Evolutionary conservation across 768 basidiomycete genomes (phyloP), one percentile per base, ranked within the genome.

Genomic region (Cystofilobasidium macerans): DNA sequence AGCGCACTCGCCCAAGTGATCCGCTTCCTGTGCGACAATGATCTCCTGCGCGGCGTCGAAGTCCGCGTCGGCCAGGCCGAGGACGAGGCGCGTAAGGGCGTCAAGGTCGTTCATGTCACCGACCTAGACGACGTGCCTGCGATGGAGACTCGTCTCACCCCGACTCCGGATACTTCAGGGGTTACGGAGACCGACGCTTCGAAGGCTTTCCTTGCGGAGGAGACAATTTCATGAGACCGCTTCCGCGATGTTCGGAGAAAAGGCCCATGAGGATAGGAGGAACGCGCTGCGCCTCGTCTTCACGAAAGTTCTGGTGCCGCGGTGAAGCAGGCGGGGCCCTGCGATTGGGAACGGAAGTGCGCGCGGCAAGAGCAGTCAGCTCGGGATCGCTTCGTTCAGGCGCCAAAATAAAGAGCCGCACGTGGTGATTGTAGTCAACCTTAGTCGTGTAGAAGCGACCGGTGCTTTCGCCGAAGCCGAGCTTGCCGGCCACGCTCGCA

Each of bases 1-100:
- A 93, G 90, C 1, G 92, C 92, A 75, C 80, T 97, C 6, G 91
- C 91, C 0, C 93, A 97, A 75, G 89, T 88, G 6, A 88, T 95
- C 69, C 84, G 82, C 35, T 97, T 95, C 75, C 75, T 94, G 22
- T 90, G 89, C 0, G 87, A 88, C 68, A 95, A 97, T 69, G 85
- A 91, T 72, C 90, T 93, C 76, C 77, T 97, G 40, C 78, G 80
- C 53, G 82, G 82, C 35, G 89, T 94, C 1, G 93, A 95, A 75
- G 75, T 86, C 32, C 82, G 80, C 53, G 86, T 88, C 20, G 93
- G 93, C 0, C 83, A 90, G 74, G 86, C 86, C 4, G 78, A 82
- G 53, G 74, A 72, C 42, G 43, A 68, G 47, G 71, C 71, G 56
- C 45, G 62, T 57, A 68, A 69, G 57, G 64, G 70, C 35, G 68